Evolutionary conservation across 176 grass and related monocot genomes (phyloP).

Genomic region (Phragmites australis): DNA sequence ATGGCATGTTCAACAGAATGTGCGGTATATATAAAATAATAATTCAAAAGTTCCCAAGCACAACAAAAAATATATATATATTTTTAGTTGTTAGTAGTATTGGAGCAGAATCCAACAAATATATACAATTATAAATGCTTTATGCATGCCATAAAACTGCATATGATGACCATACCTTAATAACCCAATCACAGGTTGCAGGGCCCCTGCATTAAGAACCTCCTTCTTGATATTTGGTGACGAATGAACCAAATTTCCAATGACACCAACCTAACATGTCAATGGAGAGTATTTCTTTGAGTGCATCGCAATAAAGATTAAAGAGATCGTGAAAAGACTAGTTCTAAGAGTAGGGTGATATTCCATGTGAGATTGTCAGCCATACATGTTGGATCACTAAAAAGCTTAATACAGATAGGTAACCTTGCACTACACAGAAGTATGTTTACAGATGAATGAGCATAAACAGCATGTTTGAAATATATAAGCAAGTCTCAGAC

Average conservation of each 20-base stretch:
- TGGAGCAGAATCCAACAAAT: slow-evolving; percentile 28
- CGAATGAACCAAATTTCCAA: slow-evolving; percentile 99
- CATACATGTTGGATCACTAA: neutral
- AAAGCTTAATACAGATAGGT: neutral
- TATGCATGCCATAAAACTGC: slow-evolving; percentile 18
- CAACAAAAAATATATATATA: neutral
- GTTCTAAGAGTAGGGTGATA: neutral
- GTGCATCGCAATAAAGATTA: slow-evolving; percentile 30
- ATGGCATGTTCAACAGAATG: neutral
- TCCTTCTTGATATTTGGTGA: slow-evolving; percentile 99
- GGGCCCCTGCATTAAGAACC: slow-evolving; percentile 90
- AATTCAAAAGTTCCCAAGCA: slow-evolving; percentile 7
- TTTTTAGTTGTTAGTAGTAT: neutral
- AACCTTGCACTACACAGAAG: slow-evolving; percentile 5
- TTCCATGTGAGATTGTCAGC: slow-evolving; percentile 15
- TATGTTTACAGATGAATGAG: neutral
- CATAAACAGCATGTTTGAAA: slow-evolving; percentile 3
- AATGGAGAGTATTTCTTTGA: slow-evolving; percentile 23
- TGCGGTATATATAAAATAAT: neutral
- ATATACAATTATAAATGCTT: neutral
- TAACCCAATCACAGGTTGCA: slow-evolving; percentile 94
- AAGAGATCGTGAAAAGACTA: slow-evolving; percentile 1
- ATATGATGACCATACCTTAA: slow-evolving; percentile 67
- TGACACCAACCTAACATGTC: slow-evolving; percentile 84
- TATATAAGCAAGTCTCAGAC: neutral